Percentiles rank a stretch among this genome's conserved stretches.
phyloP scores from a whole-genome alignment of 768 basidiomycete species.

The Rossbeevera mucosa region DNA sequence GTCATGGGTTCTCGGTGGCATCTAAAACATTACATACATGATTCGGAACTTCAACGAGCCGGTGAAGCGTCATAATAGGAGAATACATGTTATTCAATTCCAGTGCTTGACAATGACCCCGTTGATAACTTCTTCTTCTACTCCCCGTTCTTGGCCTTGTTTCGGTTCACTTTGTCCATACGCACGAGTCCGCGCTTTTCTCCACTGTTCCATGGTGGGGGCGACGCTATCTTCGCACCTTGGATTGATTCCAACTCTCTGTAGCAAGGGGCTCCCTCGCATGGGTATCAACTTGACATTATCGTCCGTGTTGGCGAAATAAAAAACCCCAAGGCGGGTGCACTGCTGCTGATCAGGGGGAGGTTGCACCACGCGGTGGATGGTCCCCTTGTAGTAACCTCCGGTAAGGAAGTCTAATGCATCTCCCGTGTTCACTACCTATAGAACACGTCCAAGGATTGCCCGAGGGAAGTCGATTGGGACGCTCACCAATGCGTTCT shows the following conservation, averaged over 20 bases:
- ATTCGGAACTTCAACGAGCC: background rate
- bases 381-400: conserved; percentile 54
- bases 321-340: conserved; percentile 54
- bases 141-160: conserved; percentile 36
- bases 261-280: conserved; percentile 44
- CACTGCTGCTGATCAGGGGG: conserved; percentile 48
- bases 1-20: background rate
- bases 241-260: conserved; percentile 38
- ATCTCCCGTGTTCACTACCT: conserved; percentile 62
- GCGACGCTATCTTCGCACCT: conserved; percentile 37
- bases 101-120: conserved; percentile 57
- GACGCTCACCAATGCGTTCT: conserved; percentile 45
- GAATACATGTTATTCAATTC: conserved; percentile 30
- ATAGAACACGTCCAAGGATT: background rate
- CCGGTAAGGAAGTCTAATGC: conserved; percentile 58
- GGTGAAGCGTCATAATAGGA: background rate
- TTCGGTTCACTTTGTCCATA: conserved; percentile 49
- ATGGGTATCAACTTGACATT: conserved; percentile 43
- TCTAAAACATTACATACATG: background rate
- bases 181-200: conserved; percentile 45
- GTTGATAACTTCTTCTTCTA: conserved; percentile 53
- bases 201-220: conserved; percentile 51
- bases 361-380: conserved; percentile 59
- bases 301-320: conserved; percentile 53
- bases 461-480: background rate